Conservation (phyloP, 2,329 filamentous ascomycete genomes). For the Sclerotinia glacialis region DNA sequence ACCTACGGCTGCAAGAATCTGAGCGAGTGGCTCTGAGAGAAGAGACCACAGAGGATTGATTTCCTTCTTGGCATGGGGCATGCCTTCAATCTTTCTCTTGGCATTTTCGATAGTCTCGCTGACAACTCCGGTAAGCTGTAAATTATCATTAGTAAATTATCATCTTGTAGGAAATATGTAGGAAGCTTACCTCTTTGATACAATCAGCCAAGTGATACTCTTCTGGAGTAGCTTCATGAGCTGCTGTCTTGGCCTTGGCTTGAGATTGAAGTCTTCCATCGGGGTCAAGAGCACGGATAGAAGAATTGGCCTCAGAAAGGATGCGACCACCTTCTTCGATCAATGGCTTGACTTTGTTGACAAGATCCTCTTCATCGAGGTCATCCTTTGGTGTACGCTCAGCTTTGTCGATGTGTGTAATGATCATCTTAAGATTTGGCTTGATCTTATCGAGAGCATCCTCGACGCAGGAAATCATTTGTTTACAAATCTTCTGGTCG, state of each 20-base stretch:
- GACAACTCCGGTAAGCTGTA: slow-evolving; percentile 68
- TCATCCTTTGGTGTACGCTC: slow-evolving; percentile 82
- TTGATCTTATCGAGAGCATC: slow-evolving; percentile 80
- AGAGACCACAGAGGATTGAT: slow-evolving; percentile 86
- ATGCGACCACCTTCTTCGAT: slow-evolving; percentile 83
- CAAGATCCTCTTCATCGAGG: slow-evolving; percentile 84
- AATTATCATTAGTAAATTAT: slow-evolving; percentile 35
- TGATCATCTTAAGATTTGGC: slow-evolving; percentile 83
- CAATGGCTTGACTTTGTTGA: slow-evolving; percentile 80
- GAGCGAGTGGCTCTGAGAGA: slow-evolving; percentile 76
- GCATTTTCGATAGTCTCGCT: slow-evolving; percentile 81
- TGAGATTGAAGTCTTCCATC: slow-evolving; percentile 82
- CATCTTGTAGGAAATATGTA: background rate
- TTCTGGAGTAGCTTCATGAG: slow-evolving; percentile 74
- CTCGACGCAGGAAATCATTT: slow-evolving; percentile 70
- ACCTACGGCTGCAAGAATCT: slow-evolving; percentile 88
- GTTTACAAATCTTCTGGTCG: slow-evolving; percentile 73
- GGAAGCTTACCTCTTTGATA: slow-evolving; percentile 66
- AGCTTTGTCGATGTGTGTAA: slow-evolving; percentile 75
- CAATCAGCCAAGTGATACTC: slow-evolving; percentile 81
- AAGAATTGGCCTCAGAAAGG: slow-evolving; percentile 80
- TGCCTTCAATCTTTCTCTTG: slow-evolving; percentile 83
- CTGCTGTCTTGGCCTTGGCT: slow-evolving; percentile 76
- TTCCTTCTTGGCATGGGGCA: slow-evolving; percentile 94
- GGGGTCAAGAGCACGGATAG: slow-evolving; percentile 83